Base-by-base conservation (phyloP, 192 early-diverging fungal genomes). In the Backusella australiensis region DNA sequence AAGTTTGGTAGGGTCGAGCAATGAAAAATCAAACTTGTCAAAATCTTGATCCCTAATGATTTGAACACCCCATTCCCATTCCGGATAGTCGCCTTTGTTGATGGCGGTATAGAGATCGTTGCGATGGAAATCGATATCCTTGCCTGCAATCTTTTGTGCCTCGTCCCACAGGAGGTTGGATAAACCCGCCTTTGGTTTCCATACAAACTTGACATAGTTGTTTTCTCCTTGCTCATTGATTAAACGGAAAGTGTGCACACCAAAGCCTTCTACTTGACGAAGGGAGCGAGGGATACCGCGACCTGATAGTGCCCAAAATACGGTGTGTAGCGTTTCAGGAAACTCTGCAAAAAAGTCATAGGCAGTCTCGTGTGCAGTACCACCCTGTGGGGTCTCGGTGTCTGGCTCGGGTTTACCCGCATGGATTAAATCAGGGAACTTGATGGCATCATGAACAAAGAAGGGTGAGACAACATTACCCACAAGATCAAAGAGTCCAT, bases 1-100 rank as follows among this genome's bases (percentile, higher is more conserved):
- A 21, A 85, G n/a, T 67, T 87, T 87, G 36, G 85, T 86, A 49
- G 83, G 73, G 69, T 87, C 83, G 63, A 87, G 52, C 11, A 85
- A n/a, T 46, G 86, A 83, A 42, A 85, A 86, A 15, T 79, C 80
- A 39, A 76, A 75, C 26, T 75, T 85, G n/a, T 72, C 69, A 26
- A 79, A 76, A 6, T 82, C 79, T 19, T 72, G 73, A 32, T 75
- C 75, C 8, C 29, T 14, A 19, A 88, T 69, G 35, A 86, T 75
- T 67, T 87, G 85, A 15, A 86, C 49, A 73, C 80, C 74, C 21
- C 85, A 74, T 75, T 85, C 82, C 77, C 80, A 88, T 65, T 83
- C 80, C 8, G 85, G 81, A 59, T 75, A 85, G 29, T 78, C 77
- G 7, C 80, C 85, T 7, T 34, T 49, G 19, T 73, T 34, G 56